A percentile compares a stretch with the other conserved stretches of the same genome.
Conservation (phyloP, 129 eudicot species). For the Arctium lappa region DNA sequence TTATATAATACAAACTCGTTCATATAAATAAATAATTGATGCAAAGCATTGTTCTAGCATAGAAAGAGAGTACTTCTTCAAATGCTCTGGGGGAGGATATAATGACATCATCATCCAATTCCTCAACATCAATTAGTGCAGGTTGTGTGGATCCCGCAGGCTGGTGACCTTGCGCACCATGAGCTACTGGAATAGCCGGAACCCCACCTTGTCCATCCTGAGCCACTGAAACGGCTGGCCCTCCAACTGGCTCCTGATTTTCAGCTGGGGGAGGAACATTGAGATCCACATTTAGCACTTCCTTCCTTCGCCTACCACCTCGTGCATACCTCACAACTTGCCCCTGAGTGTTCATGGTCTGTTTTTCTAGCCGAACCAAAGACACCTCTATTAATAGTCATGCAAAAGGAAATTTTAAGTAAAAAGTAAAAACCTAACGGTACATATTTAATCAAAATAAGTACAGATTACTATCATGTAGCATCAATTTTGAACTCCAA, state of each 20-base stretch:
- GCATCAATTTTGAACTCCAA: neutral
- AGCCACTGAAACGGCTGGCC: slow-evolving; percentile 21
- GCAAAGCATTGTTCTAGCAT: neutral
- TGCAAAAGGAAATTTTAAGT: neutral
- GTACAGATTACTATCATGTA: neutral
- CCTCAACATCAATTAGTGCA: slow-evolving; percentile 62
- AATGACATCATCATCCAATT: slow-evolving; percentile 69
- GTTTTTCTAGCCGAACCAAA: neutral
- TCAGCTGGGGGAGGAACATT: slow-evolving; percentile 56
- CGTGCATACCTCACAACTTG: slow-evolving; percentile 37
- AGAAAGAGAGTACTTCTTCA: slow-evolving; percentile 47
- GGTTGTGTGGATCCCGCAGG: slow-evolving; percentile 33
- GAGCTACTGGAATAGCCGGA: slow-evolving; percentile 7
- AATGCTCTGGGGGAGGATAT: slow-evolving; percentile 84
- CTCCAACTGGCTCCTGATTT: slow-evolving; percentile 38
- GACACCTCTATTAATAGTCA: neutral
- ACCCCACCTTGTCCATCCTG: slow-evolving; percentile 25
- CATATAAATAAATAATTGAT: neutral
- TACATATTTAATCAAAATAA: neutral
- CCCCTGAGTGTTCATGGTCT: slow-evolving; percentile 51
- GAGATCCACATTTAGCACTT: slow-evolving; percentile 48
- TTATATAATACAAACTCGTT: neutral
- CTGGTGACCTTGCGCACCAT: slow-evolving; percentile 2
- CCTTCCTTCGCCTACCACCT: slow-evolving; percentile 43
- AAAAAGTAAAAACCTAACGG: neutral